Evolutionary conservation across 2,329 filamentous ascomycete species (phyloP), one percentile per base, ranked within the genome.

Genomic region (Ceratocystis eucalypticola): DNA sequence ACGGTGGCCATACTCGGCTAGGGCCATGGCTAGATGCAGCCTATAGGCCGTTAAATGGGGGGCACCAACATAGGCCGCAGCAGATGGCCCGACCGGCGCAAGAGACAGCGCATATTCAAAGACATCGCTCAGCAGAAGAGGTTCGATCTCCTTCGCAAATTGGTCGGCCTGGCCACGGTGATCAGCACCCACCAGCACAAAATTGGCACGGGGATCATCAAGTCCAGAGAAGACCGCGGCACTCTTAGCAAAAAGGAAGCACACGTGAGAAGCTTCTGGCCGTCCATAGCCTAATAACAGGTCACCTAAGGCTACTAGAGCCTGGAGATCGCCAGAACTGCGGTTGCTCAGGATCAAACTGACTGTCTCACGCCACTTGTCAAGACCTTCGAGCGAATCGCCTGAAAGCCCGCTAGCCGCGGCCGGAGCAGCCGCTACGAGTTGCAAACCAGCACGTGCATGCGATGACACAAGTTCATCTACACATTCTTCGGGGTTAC

Each of bases 381-480:
- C 89, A 22, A 99, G 79, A 3, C 94, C 94, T 71, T 90, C 88
- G 4, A 93, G 79, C 0, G 87, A 86, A 74, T 94, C 91, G 70
- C 85, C 87, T 15, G 62, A 62, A 20, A 57, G 25, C 41, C 84
- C 76, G 1, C 81, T 83, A 17, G 17, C 30, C 6, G 80, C 77
- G 5, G 83, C 79, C 67, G 85, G 80, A 2, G 84, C 81, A n/a
- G 86, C 91, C 69, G 88, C 92, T 70, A 99, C 82, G 77, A 99
- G 88, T 74, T 96, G 91, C 70, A 96, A 85, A 1, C 94, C 94
- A 68, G 93, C 92, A 53, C 95, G 85, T 20, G 94, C 94, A 70
- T 95, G 96, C 2, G 88, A 87, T 4, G 94, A 92, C 0, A 99
- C 94, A 66, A 99, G 85, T 75, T 97, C 92, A 74, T 99, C 94